A percentile compares a stretch with the other conserved stretches of the same genome.
Conservation (phyloP, 805 yeast genomes). For the Henningerozyma blattae region DNA sequence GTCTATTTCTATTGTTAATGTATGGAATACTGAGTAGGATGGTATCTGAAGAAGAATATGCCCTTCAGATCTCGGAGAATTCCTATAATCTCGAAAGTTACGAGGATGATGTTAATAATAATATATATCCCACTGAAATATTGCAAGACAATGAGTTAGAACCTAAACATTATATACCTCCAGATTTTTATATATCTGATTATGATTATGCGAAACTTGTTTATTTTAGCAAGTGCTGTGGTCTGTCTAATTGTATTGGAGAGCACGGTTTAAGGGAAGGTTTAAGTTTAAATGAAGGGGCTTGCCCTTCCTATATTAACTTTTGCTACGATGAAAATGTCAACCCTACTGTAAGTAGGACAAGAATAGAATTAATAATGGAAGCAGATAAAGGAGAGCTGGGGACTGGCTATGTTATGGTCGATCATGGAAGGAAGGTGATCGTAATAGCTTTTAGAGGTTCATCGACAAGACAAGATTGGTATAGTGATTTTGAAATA, state of each 20-base stretch:
- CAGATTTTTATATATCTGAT: no score
- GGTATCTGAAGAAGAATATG: no score
- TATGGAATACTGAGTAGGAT: no score
- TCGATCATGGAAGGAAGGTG: slow-evolving; percentile 32
- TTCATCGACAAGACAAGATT: slow-evolving; percentile 46
- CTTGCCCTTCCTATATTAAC: slow-evolving; percentile 22
- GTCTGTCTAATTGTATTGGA: slow-evolving; percentile 27
- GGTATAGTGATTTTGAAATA: slow-evolving; percentile 46
- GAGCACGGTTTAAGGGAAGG: slow-evolving; percentile 11
- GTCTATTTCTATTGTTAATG: no score
- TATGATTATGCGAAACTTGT: slow-evolving; percentile 21
- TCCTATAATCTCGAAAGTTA: no score
- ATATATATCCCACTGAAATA: no score
- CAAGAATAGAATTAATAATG: slow-evolving; percentile 30
- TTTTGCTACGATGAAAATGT: slow-evolving; percentile 20
- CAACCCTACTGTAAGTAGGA: slow-evolving; percentile 16
- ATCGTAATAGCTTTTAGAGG: slow-evolving; percentile 52
- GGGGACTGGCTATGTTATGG: slow-evolving; percentile 45
- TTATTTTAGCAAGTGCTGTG: slow-evolving; percentile 23
- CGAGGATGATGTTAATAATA: no score
- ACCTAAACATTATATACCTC: no score
- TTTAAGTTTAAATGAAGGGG: slow-evolving; percentile 17
- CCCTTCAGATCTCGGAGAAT: no score
- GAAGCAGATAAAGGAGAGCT: slow-evolving; percentile 32
- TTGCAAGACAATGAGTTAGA: no score